Evolutionary conservation across 345 rosid genomes (phyloP).

Genomic region (Eucalyptus regnans): DNA sequence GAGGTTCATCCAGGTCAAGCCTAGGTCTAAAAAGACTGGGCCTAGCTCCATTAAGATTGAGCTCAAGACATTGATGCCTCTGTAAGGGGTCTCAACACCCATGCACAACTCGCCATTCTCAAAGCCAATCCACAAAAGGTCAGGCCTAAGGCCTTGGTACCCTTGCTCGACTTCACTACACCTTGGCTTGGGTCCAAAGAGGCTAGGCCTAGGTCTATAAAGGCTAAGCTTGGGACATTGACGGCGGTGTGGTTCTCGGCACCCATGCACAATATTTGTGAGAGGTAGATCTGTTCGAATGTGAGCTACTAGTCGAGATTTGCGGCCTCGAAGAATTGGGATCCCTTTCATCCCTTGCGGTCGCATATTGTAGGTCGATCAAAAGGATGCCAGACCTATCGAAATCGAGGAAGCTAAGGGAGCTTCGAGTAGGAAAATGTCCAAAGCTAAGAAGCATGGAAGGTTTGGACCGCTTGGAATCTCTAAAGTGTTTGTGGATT

Average conservation of each 20-base stretch:
- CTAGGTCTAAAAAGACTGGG: background rate
- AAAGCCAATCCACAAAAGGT: background rate
- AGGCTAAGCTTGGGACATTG: background rate
- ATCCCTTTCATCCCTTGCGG: no score
- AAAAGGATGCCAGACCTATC: no score
- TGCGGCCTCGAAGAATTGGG: no score
- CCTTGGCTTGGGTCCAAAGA: background rate
- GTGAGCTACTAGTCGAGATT: no score
- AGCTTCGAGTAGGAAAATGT: no score
- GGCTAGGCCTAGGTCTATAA: background rate
- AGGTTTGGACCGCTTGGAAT: no score
- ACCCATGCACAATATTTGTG: no score
- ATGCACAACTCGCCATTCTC: background rate
- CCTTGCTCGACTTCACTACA: background rate
- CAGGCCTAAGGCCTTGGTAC: background rate
- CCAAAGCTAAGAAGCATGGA: no score
- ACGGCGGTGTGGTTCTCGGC: rapidly evolving
- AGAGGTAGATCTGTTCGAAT: no score
- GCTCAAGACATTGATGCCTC: background rate
- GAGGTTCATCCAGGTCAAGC: background rate
- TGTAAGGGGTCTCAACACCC: background rate
- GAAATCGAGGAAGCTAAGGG: no score
- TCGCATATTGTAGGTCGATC: no score
- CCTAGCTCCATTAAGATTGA: background rate
- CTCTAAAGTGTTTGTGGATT: no score